Conservation (phyloP, 495 filamentous ascomycete species). For the Penicillium egyptiacum region DNA sequence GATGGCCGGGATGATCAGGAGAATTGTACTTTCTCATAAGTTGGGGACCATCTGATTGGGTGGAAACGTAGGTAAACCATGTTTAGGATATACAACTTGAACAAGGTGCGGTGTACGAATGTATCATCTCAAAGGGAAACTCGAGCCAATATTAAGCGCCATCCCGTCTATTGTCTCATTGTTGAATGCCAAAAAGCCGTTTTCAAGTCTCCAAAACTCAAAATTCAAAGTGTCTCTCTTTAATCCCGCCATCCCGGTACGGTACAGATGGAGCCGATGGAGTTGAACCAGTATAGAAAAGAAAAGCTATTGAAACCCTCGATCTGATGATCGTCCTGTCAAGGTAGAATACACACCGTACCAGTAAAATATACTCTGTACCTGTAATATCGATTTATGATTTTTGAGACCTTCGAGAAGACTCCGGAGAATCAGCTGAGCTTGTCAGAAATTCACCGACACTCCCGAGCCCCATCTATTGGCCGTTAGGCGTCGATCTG, state of each 20-base stretch:
- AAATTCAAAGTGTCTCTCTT: conserved; percentile 2
- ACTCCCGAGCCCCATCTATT: conserved; percentile 21
- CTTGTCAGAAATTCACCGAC: conserved; percentile 35
- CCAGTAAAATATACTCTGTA: conserved; percentile 1
- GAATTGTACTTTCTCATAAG: neutral
- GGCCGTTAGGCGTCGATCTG: conserved; percentile 26
- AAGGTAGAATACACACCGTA: conserved; percentile 7
- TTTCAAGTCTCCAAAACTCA: neutral
- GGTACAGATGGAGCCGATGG: conserved; percentile 7
- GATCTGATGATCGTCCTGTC: conserved; percentile 24
- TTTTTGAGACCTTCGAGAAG: conserved; percentile 28
- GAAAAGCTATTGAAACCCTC: conserved; percentile 15
- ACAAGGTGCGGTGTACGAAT: conserved; percentile 7
- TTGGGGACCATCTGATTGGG: conserved; percentile 10
- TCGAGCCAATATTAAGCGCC: neutral
- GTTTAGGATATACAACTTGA: neutral
- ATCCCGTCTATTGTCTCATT: conserved; percentile 7
- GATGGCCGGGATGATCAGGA: conserved; percentile 7
- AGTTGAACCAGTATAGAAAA: conserved; percentile 1
- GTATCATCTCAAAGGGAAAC: neutral
- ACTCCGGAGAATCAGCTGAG: conserved; percentile 27
- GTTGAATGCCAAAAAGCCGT: conserved; percentile 1
- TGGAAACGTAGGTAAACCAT: neutral
- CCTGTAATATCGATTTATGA: neutral
- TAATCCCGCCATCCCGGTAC: conserved; percentile 1